Base-by-base conservation (phyloP, 306 rosid species). In the Crataegus laevigata region DNA sequence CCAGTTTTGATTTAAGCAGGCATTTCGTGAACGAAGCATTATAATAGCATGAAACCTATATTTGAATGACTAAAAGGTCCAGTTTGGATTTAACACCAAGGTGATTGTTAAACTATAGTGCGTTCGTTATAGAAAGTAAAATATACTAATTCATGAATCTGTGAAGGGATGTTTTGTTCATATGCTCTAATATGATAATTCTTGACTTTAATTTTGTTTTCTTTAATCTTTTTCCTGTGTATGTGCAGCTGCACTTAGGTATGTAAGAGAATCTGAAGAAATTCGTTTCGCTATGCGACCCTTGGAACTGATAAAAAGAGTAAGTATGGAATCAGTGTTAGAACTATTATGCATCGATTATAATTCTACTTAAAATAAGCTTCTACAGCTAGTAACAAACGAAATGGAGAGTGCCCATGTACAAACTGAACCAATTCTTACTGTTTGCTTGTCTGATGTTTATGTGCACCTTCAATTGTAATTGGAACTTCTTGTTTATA, bases 281-380 rank as follows among this genome's bases (percentile, higher is more conserved):
- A 89, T 89, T 74, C 96, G 99, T 69, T 91, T 92, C 75, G 91
- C 96, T 36, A 86, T 94, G 99, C 88, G 78, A 78, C 97, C 99
- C n/a, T 69, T 89, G 91, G 88, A 92, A 58, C 90, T 94, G 74
- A 94, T 94, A 64, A 89, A 89, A 82, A 89, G 99, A 87, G 99
- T 92, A 77, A 88, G 99, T 90, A 58, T 74, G 22, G 26, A 72
- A 74, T 54, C 60, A 29, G 17, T 42, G 25, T 45, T 47, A 45
- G 24, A 38, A 29, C 28, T 26, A 17, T 4, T 52, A 14, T 73
- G 15, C 55, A 5, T 21, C 7, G 5, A 34, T 52, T 61, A 38
- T 45, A 36, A 59, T 19, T 69, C 52, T 69, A 32, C 40, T 69
- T 14, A 40, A 47, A 36, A 3, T 21, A 15, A 36, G 18, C 57